Evolutionary conservation across 139 green algal genomes (phyloP), one percentile per base, ranked within the genome.

Genomic region (Coelastrella sp.): DNA sequence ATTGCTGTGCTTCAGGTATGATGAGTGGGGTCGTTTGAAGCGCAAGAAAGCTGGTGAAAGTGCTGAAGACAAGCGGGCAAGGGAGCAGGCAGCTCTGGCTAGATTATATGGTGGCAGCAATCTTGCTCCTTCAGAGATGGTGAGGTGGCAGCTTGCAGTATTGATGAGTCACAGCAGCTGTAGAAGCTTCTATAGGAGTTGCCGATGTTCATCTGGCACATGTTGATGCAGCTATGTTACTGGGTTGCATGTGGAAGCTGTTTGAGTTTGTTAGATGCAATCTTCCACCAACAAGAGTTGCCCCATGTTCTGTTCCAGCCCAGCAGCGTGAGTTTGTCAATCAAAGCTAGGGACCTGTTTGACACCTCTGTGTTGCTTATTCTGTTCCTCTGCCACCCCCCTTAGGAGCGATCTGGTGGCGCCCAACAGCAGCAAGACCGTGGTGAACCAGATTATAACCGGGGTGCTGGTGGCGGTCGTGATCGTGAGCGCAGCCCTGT

Each of bases 21-120:
- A 97, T 71, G 94, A 97, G 87, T 97, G 94, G 90, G 94, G 94
- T 21, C 90, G 94, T 35, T 72, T 93, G 3, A 96, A 96, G 88
- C 90, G 91, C 78, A 94, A 92, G 85, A 81, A 92, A 81, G 41
- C 85, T 4, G 45, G 62, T 38, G 88, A 88, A 45, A 64, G 53
- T 0, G 53, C 53, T 34, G 88, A 89, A 27, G 91, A 96, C 88
- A 83, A 89, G 4, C 88, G 85, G 35, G 89, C 89, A 2, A 86
- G 94, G 0, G 94, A 97, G 84, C 81, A 81, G 59, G 94, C 94
- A n/a, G 94, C 94, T 1, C 89, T 97, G 72, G 91, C 90, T 1
- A 86, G 94, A 0, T 89, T 97, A 2, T 71, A 82, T 38, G 53
- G 53, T 2, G 37, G 75, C 51, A 64, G 53, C 51, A 82, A 59